These are phyloP conservation scores for Colletotrichum ledebouriae DNA, from an alignment of 2,329 filamentous ascomycete species.

Conservation along the genomic window DNA sequence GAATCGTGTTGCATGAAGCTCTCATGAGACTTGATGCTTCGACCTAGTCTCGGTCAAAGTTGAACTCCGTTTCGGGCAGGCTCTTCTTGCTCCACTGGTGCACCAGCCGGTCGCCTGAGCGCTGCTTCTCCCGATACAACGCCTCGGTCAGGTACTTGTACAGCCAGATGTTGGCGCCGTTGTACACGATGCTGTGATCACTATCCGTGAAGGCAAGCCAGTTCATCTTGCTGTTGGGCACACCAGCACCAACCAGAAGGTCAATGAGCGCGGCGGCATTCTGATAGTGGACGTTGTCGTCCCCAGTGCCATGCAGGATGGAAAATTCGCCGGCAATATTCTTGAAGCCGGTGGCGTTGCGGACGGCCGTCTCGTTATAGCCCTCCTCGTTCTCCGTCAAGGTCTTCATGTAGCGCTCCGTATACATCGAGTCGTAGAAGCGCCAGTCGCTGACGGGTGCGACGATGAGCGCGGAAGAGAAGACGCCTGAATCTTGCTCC, in stretches of 20 bases:
- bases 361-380: conserved; percentile 73
- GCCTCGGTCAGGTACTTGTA: conserved; percentile 74
- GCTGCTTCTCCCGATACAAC: conserved; percentile 72
- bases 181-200: conserved; percentile 72
- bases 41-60: conserved; percentile 24
- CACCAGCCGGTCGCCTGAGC: conserved; percentile 50
- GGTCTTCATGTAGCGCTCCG: conserved; percentile 80
- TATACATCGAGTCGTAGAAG: conserved; percentile 80
- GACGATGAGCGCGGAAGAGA: conserved; percentile 73
- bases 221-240: conserved; percentile 72
- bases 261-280: conserved; percentile 73
- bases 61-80: conserved; percentile 9
- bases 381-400: conserved; percentile 67
- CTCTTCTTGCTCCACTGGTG: conserved; percentile 54
- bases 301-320: conserved; percentile 75
- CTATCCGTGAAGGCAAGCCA: conserved; percentile 76
- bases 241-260: conserved; percentile 69
- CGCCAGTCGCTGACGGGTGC: conserved; percentile 78
- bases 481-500: conserved; percentile 71
- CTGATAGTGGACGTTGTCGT: conserved; percentile 81
- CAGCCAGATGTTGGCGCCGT: conserved; percentile 67
- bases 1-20: neutral
- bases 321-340: conserved; percentile 71
- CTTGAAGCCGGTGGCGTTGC: conserved; percentile 71
- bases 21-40: neutral